Percentiles rank a stretch among this genome's conserved stretches.
These are phyloP conservation scores for Mentha longifolia DNA, from an alignment of 257 asterid species.

Conservation along the genomic window DNA sequence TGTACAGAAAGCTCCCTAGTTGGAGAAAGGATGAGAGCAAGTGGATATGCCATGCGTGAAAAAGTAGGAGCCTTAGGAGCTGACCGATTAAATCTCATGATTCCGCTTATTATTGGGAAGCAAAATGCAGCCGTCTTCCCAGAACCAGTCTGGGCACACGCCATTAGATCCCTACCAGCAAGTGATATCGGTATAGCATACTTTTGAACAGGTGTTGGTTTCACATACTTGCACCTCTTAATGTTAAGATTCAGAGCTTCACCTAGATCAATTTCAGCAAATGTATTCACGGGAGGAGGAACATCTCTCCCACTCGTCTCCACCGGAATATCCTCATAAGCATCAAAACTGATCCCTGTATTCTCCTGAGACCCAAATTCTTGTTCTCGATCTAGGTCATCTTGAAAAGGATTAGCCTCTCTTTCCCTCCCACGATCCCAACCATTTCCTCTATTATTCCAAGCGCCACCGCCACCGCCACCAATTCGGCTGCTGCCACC, in stretches of 20 bases:
- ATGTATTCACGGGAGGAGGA: conserved; percentile 50
- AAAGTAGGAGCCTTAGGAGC: conserved; percentile 32
- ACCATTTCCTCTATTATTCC: conserved; percentile 48
- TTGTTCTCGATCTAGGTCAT: conserved; percentile 32
- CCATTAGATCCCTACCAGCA: conserved; percentile 51
- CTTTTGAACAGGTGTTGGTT: conserved; percentile 54
- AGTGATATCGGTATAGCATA: conserved; percentile 52
- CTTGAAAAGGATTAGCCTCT: conserved; percentile 54
- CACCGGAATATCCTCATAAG: conserved; percentile 58
- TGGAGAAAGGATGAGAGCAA: conserved; percentile 70
- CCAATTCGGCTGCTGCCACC: conserved; percentile 37
- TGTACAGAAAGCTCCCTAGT: conserved; percentile 65
- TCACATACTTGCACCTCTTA: conserved; percentile 52
- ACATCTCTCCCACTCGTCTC: conserved; percentile 50
- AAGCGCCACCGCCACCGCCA: conserved; percentile 48
- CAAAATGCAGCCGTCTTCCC: conserved; percentile 61
- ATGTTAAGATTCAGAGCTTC: conserved; percentile 51
- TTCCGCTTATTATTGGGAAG: conserved; percentile 55
- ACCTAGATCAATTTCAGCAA: conserved; percentile 55
- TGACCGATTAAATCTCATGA: conserved; percentile 37
- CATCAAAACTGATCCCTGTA: conserved; percentile 51
- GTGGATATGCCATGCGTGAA: conserved; percentile 51
- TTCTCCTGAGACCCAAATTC: conserved; percentile 41
- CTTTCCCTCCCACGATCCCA: conserved; percentile 54
- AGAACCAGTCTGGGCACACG: conserved; percentile 59